Percentiles rank a stretch among this genome's conserved stretches.
Evolutionary conservation across 164 flowering plant species (phyloP).

Genomic region (Chloranthus sessilifolius): DNA sequence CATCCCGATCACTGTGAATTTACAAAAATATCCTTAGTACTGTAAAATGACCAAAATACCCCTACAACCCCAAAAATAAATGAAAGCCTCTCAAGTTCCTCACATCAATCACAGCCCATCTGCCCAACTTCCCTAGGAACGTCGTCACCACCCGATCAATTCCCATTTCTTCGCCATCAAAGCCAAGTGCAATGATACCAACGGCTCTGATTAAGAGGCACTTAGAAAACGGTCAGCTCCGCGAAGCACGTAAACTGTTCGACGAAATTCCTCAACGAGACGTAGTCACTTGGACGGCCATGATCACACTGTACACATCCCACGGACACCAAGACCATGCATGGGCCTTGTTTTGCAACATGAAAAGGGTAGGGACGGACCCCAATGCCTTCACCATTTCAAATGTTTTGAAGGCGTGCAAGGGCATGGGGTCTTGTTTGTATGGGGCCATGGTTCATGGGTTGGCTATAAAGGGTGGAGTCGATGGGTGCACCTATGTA

Average conservation of each 20-base stretch:
- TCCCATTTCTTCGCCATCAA: too few species aligned
- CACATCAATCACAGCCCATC: too few species aligned
- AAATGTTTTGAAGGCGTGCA: slow-evolving; percentile 68
- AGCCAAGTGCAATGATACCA: slow-evolving; percentile 33
- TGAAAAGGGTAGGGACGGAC: slow-evolving; percentile 31
- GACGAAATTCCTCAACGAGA: slow-evolving; percentile 76
- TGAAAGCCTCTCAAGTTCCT: too few species aligned
- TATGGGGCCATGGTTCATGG: slow-evolving; percentile 62
- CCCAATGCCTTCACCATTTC: slow-evolving; percentile 76
- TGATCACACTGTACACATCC: slow-evolving; percentile 67
- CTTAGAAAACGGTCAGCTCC: slow-evolving; percentile 31
- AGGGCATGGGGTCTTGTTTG: slow-evolving; percentile 33
- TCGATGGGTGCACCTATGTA: slow-evolving; percentile 51
- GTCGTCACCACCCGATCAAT: too few species aligned
- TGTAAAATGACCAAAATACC: too few species aligned
- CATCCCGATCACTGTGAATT: too few species aligned
- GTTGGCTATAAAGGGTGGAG: slow-evolving; percentile 51
- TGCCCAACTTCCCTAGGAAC: too few species aligned
- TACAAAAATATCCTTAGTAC: too few species aligned
- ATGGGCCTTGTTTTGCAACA: slow-evolving; percentile 48
- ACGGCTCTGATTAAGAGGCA: slow-evolving; percentile 51
- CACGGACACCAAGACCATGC: slow-evolving; percentile 37
- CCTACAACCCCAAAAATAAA: too few species aligned
- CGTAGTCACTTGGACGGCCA: slow-evolving; percentile 80
- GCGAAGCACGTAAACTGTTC: slow-evolving; percentile 61